These are phyloP conservation scores for Setomelanomma holmii DNA, from an alignment of 2,329 filamentous ascomycete genomes.

Conservation along the genomic window DNA sequence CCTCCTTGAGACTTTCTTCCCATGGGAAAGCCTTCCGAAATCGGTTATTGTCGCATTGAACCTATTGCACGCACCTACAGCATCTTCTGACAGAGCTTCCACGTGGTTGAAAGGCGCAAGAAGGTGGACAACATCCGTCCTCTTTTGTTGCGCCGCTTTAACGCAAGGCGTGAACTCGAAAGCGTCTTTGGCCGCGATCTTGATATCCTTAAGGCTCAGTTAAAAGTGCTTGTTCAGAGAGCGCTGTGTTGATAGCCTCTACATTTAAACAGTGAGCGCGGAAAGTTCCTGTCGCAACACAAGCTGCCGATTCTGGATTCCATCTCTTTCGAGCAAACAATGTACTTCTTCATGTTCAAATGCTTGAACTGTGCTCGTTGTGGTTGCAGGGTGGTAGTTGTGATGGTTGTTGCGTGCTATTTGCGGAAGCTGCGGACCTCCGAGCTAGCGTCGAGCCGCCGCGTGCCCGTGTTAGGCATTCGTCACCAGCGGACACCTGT, in stretches of 20 bases:
- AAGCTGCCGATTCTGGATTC: too few species aligned
- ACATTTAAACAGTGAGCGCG: too few species aligned
- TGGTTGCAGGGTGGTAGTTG: neutral
- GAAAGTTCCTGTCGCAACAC: too few species aligned
- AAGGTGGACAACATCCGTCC: conserved; percentile 51
- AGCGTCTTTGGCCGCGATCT: conserved; percentile 49
- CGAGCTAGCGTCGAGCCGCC: neutral
- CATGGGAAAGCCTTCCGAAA: conserved; percentile 47
- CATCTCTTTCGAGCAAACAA: too few species aligned
- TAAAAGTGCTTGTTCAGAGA: too few species aligned
- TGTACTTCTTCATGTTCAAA: too few species aligned
- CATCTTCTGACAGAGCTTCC: conserved; percentile 44
- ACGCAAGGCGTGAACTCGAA: conserved; percentile 55
- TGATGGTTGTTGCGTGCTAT: neutral
- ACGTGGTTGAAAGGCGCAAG: conserved; percentile 52
- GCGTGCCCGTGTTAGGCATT: neutral
- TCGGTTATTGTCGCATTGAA: conserved; percentile 51
- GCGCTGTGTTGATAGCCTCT: too few species aligned
- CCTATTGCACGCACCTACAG: conserved; percentile 43
- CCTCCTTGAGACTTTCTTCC: conserved; percentile 40
- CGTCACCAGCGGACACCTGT: neutral
- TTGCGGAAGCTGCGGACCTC: neutral
- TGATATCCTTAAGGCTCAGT: conserved; percentile 47
- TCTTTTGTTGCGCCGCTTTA: conserved; percentile 49
- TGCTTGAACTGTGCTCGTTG: neutral